These are phyloP conservation scores for Ustilago trichophora DNA, from an alignment of 1,284 basidiomycete genomes.

Conservation along the genomic window DNA sequence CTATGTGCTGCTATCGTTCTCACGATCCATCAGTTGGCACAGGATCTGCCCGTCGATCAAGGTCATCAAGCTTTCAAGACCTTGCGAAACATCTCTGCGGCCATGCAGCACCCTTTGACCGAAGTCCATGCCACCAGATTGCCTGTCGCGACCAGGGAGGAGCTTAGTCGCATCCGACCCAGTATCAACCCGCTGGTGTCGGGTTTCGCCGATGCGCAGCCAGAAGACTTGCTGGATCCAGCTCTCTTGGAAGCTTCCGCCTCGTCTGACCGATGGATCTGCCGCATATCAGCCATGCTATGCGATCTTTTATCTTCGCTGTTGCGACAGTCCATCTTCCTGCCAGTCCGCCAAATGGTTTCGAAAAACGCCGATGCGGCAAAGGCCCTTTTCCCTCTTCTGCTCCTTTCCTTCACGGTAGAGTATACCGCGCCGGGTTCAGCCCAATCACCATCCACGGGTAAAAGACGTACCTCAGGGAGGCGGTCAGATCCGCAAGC, in stretches of 20 bases:
- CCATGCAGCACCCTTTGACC: background rate
- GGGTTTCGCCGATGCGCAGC: background rate
- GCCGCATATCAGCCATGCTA: conserved; percentile 73
- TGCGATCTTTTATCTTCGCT: conserved; percentile 71
- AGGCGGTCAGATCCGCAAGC: conserved; percentile 2
- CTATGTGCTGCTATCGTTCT: conserved; percentile 17
- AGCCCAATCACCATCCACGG: conserved; percentile 56
- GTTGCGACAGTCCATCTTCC: conserved; percentile 72
- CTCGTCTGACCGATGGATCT: conserved; percentile 76
- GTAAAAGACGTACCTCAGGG: background rate
- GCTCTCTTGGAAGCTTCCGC: conserved; percentile 39
- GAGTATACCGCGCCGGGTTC: background rate
- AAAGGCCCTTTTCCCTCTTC: conserved; percentile 75
- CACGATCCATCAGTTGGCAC: conserved; percentile 9
- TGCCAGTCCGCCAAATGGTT: conserved; percentile 75
- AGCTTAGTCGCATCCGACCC: conserved; percentile 23
- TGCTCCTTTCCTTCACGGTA: conserved; percentile 72
- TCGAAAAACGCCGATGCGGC: conserved; percentile 73
- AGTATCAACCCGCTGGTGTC: conserved; percentile 4
- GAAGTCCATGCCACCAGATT: background rate
- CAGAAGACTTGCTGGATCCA: conserved; percentile 1
- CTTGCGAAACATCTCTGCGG: conserved; percentile 12
- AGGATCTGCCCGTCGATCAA: conserved; percentile 13
- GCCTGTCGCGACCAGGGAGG: conserved; percentile 3
- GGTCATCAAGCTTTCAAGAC: conserved; percentile 18